Conservation (phyloP, 108 stramenopile genomes). For the Nitzschia putrida region DNA sequence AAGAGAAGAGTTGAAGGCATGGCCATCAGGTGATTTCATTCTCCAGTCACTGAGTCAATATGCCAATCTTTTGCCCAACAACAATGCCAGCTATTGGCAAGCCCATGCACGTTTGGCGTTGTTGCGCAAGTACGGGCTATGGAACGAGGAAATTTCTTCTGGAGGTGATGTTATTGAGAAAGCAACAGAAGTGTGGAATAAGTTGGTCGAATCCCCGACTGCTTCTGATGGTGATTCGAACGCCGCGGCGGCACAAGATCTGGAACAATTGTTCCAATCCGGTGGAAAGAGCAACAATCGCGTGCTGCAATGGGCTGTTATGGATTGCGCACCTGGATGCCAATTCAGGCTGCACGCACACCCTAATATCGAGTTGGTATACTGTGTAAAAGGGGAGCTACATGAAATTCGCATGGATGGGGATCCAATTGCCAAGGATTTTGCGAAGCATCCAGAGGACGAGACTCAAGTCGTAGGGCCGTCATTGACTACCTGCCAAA, state of each 20-base stretch:
- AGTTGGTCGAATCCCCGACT: background rate
- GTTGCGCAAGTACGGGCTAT: constrained; percentile 4
- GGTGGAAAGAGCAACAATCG: constrained; percentile 27
- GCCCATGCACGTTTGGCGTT: constrained; percentile 2
- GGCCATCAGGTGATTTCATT: constrained; percentile 12
- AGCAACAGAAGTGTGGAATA: background rate
- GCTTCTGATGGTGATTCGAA: background rate
- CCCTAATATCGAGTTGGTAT: constrained; percentile 49
- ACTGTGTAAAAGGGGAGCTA: constrained; percentile 31
- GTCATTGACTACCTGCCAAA: constrained; percentile 4
- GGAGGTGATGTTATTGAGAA: background rate
- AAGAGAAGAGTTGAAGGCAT: background rate
- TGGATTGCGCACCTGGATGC: constrained; percentile 33
- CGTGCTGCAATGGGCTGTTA: constrained; percentile 31
- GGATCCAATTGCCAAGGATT: constrained; percentile 15
- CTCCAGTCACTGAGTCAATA: background rate
- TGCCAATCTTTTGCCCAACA: background rate
- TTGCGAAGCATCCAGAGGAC: background rate
- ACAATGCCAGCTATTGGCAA: constrained; percentile 11
- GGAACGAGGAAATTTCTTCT: background rate
- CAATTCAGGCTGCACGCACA: constrained; percentile 52
- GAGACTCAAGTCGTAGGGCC: constrained; percentile 17
- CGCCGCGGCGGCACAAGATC: background rate
- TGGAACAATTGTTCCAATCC: constrained; percentile 11
- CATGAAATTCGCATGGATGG: constrained; percentile 38